A percentile compares a stretch with the other conserved stretches of the same genome.
phyloP scores from a whole-genome alignment of 1,284 basidiomycete genomes.

The Schizopora paradoxa region DNA sequence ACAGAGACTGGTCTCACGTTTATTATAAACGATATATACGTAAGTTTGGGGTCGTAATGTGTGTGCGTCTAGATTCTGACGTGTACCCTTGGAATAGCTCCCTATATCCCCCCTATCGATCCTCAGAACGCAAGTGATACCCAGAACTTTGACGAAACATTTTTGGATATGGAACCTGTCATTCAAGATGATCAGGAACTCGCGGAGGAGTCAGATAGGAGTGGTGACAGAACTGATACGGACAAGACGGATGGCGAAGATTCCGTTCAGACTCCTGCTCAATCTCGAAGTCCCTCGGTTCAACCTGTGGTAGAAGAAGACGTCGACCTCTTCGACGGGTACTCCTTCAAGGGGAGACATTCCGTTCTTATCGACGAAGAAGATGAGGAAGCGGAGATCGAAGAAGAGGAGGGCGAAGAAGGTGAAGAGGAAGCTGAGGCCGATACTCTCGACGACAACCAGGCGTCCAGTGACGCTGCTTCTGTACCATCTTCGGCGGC shows the following conservation, averaged over 20 bases:
- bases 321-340: constrained; percentile 80
- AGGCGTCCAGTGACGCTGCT: not conserved
- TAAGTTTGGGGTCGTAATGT: constrained; percentile 33
- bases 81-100: constrained; percentile 50
- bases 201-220: constrained; percentile 34
- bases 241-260: constrained; percentile 72
- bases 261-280: constrained; percentile 58
- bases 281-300: constrained; percentile 66
- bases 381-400: constrained; percentile 40
- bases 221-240: constrained; percentile 32
- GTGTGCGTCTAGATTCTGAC: not conserved
- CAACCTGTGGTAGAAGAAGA: constrained; percentile 46
- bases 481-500: constrained; percentile 4
- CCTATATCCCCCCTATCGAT: constrained; percentile 95
- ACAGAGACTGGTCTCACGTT: constrained; percentile 88
- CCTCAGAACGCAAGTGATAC: constrained; percentile 92
- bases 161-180: constrained; percentile 90
- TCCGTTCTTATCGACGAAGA: constrained; percentile 72
- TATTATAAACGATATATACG: constrained; percentile 93
- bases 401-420: constrained; percentile 35
- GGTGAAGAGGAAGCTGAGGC: constrained; percentile 34
- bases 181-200: constrained; percentile 67
- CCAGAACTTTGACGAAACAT: constrained; percentile 96
- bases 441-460: constrained; percentile 25
- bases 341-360: constrained; percentile 81